Conservation (phyloP, 306 rosid genomes). For the Vigna reflexopilosa region DNA sequence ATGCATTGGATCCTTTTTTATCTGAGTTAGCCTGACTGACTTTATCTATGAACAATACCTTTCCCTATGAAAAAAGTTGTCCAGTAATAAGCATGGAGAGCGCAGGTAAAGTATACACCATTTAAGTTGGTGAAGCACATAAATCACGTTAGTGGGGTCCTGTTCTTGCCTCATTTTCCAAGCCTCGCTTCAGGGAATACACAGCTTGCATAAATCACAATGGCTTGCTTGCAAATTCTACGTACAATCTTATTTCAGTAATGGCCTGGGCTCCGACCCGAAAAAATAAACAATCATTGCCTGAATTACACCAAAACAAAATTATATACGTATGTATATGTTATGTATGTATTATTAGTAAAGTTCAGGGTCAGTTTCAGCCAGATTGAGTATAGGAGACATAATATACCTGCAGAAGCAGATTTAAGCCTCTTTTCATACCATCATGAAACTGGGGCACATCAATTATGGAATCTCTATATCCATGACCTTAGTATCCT, state of each 20-base stretch:
- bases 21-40: constrained; percentile 17
- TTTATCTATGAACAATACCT: not conserved
- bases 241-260: constrained; percentile 11
- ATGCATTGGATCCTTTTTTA: not conserved
- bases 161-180: constrained; percentile 32
- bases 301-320: constrained; percentile 27
- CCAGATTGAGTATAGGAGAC: constrained; percentile 29
- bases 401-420: constrained; percentile 42
- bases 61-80: constrained; percentile 21
- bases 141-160: constrained; percentile 22
- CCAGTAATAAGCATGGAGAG: constrained; percentile 17
- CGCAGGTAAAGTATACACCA: constrained; percentile 3
- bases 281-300: constrained; percentile 29
- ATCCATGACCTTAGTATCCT: constrained; percentile 25
- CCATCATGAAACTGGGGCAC: constrained; percentile 39
- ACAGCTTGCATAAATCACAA: not conserved
- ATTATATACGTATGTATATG: not conserved
- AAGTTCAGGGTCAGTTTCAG: constrained; percentile 34
- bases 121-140: constrained; percentile 32
- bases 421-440: constrained; percentile 31
- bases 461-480: constrained; percentile 29
- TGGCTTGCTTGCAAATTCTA: constrained; percentile 41
- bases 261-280: constrained; percentile 37
- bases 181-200: constrained; percentile 18
- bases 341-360: not conserved